Base-by-base conservation (phyloP, 495 filamentous ascomycete genomes). In the Acidiella bohemica region DNA sequence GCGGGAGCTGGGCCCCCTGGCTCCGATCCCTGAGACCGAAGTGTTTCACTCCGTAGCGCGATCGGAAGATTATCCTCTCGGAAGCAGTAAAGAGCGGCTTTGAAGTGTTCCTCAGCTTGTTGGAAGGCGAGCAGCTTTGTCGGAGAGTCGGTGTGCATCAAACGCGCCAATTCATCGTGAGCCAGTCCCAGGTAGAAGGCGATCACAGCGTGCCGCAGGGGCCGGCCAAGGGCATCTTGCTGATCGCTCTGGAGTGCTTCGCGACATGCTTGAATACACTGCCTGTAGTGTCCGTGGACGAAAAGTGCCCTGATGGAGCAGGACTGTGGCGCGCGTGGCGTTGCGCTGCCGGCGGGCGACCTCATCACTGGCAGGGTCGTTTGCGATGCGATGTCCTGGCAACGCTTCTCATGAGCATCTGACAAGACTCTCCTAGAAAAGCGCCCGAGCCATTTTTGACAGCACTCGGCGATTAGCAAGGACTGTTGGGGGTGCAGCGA, bases 211-310 rank as follows among this genome's bases (percentile, higher is more conserved):
- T 42, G 28, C 16, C 36, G 47, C 12, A 46, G 24, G 2, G 47
- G 39, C 2, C 27, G 29, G n/a, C 25, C 3, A 17, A 4, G 11
- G 7, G 25, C 20, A 25, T 20, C 2, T 2, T 39, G 19, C 1
- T 12, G 28, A 14, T 7, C 31, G 29, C 10, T 25, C 18, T 39
- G 13, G 1, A 51, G 20, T n/a, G 32, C 13, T 9, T 41, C 21
- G 36, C 43, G 47, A 28, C 47, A 46, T n/a, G 42, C 19, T 17
- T 39, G 36, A 19, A 51, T 46, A 27, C 42, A 46, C 20, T 46
- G 42, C 3, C 47, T 30, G 21, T 51, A 42, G 17, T 42, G 31
- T 12, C 23, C 17, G 4, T 38, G 31, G 18, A 51, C 21, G 24
- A 26, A 46, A 9, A 46, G 32, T 13, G 47, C 37, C 21, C 46